These are phyloP conservation scores for Leptographium flavum DNA, from an alignment of 2,329 filamentous ascomycete species.

Conservation along the genomic window DNA sequence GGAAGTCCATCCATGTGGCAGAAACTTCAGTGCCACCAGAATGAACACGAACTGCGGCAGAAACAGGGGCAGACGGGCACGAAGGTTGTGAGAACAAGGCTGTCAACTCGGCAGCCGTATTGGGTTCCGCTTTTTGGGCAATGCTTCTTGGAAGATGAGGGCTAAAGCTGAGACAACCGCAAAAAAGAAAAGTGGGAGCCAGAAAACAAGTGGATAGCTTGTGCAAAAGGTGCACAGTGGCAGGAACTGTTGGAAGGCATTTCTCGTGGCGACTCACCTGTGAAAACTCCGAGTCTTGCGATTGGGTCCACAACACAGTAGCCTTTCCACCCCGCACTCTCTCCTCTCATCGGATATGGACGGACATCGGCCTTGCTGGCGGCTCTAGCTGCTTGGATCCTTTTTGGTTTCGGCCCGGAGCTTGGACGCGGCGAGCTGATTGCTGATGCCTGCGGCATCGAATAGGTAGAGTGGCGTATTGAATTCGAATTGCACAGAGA, in stretches of 20 bases:
- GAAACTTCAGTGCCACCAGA: too few species aligned
- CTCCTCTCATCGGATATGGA: constrained; percentile 6
- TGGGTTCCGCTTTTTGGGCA: background rate
- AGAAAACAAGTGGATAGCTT: background rate
- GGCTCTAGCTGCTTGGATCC: background rate
- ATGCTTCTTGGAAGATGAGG: background rate
- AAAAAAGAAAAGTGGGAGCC: background rate
- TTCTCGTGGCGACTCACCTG: constrained; percentile 5
- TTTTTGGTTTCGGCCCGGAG: constrained; percentile 2
- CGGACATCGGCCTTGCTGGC: constrained; percentile 4
- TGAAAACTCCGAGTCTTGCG: background rate
- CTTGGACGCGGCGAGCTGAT: background rate
- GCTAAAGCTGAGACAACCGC: background rate
- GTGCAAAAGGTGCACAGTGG: background rate
- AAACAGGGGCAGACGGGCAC: too few species aligned
- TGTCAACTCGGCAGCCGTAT: background rate
- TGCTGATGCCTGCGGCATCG: background rate
- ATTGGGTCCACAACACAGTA: constrained; percentile 3
- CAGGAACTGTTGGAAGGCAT: background rate
- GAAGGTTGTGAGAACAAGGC: background rate
- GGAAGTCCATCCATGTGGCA: background rate
- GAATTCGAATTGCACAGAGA: background rate
- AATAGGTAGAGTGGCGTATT: background rate
- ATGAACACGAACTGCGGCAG: too few species aligned
- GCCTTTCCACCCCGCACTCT: constrained; percentile 5